Evolutionary conservation across 176 grass and related monocot genomes (phyloP), one percentile per base, ranked within the genome.

Genomic region (Cenchrus americanus): DNA sequence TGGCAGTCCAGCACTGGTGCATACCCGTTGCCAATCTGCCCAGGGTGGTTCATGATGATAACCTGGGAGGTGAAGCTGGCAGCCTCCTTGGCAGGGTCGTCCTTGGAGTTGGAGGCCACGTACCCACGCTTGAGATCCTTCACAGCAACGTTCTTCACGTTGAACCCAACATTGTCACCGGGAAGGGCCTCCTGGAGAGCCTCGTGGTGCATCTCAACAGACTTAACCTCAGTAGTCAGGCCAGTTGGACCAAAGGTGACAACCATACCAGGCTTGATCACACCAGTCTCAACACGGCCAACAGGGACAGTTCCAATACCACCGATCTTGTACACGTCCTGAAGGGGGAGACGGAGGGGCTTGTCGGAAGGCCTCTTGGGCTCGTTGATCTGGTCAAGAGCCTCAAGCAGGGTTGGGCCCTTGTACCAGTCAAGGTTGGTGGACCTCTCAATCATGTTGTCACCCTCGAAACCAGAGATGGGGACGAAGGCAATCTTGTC

Each of bases 291-390:
- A 34, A 97, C 92, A 78, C 94, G 92, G 6, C 92, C 94, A 0
- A 94, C 92, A 5, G 92, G 94, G 0, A 97, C 94, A 32, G 94
- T 94, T 8, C 94, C 94, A 74, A 97, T 97, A 46, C 94, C 94
- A 27, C 92, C 94, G 44, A 97, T 97, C 94, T 97, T 97, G 83
- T 97, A 97, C n/a, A 97, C 94, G 3, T 97, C 94, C 92, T 97
- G 92, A n/a, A 97, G 92, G 32, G 94, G 94, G 11, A 97, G 94
- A 73, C 94, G 94, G 47, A 97, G 95, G 51, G 94, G 95, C 81
- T 97, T 97, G 92, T 97, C 95, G 0, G 95, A 85, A 1, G 95
- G 95, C 43, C 95, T 94, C 84, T 97, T 97, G 58, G 95, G 92
- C 81, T 94, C 95, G 0, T 67, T 83, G 86, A 97, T 88, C 85